phyloP scores from a whole-genome alignment of 345 rosid genomes.

The Eucalyptus rudis region DNA sequence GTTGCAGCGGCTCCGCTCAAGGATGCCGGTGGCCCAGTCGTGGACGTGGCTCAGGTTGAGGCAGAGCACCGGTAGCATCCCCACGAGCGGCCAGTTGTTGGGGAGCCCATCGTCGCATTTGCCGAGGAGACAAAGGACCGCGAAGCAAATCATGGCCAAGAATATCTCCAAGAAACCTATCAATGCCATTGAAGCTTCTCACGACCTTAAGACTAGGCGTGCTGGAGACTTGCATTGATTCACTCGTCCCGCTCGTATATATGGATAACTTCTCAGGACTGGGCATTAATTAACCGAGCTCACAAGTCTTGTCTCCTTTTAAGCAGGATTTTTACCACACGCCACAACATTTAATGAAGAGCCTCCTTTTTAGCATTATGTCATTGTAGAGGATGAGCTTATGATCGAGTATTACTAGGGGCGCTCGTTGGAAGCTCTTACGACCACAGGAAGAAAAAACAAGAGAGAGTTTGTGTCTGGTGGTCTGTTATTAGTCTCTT shows the following conservation, averaged over 20 bases:
- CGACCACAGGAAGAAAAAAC: no score
- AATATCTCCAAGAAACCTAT: conserved; percentile 7
- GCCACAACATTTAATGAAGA: neutral
- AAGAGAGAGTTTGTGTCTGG: no score
- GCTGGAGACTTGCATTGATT: neutral
- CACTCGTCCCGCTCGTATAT: neutral
- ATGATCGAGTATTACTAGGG: no score
- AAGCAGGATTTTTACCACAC: neutral
- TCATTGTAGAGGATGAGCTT: neutral
- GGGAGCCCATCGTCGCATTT: neutral
- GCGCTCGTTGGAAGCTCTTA: no score
- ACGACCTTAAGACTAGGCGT: neutral
- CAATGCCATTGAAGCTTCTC: neutral
- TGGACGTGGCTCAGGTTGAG: conserved; percentile 11
- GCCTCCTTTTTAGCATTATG: neutral
- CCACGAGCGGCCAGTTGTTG: conserved; percentile 35
- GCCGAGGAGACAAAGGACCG: neutral
- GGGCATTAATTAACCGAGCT: no score
- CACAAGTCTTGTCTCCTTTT: neutral
- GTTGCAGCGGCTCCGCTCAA: conserved; percentile 3
- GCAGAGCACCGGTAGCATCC: conserved; percentile 37
- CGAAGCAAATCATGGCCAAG: conserved; percentile 19
- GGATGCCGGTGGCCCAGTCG: conserved; percentile 6
- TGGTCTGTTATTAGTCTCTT: no score
- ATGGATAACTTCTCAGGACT: no score